phyloP scores from a whole-genome alignment of 768 basidiomycete species.

The Podaxis carcinomalis region DNA sequence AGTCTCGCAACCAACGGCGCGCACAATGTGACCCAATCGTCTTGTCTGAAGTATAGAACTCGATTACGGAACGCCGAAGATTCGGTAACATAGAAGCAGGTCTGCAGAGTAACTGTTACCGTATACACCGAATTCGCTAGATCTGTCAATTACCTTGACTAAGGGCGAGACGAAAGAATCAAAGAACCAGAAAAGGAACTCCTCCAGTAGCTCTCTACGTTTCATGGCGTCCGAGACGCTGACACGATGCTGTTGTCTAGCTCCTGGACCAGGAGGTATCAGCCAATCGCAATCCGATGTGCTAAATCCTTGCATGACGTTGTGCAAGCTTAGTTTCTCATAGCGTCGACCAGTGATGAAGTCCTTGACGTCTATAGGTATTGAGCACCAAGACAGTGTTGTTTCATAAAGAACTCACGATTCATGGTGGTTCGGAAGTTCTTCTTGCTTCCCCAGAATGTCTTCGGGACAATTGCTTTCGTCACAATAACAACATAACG shows the following conservation, averaged over 20 bases:
- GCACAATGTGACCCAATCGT: slow-evolving; percentile 87
- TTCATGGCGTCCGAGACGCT: slow-evolving; percentile 68
- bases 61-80: slow-evolving; percentile 80
- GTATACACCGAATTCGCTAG: background rate
- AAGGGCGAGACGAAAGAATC: slow-evolving; percentile 79
- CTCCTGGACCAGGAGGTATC: slow-evolving; percentile 36
- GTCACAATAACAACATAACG: slow-evolving; percentile 63
- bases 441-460: slow-evolving; percentile 70
- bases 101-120: slow-evolving; percentile 39
- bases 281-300: slow-evolving; percentile 81
- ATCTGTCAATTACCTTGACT: slow-evolving; percentile 52
- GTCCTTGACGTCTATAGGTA: slow-evolving; percentile 56
- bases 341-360: slow-evolving; percentile 76
- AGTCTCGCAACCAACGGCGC: slow-evolving; percentile 78
- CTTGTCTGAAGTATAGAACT: slow-evolving; percentile 89
- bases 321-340: slow-evolving; percentile 76
- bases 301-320: slow-evolving; percentile 71
- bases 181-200: slow-evolving; percentile 94
- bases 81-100: slow-evolving; percentile 92
- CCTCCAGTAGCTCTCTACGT: slow-evolving; percentile 75
- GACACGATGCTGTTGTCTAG: slow-evolving; percentile 40
- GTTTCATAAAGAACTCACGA: slow-evolving; percentile 38
- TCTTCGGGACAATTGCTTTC: slow-evolving; percentile 63
- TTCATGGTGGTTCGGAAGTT: slow-evolving; percentile 60
- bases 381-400: background rate